phyloP scores from a whole-genome alignment of 768 basidiomycete species.

The Rhizopogon sp. region DNA sequence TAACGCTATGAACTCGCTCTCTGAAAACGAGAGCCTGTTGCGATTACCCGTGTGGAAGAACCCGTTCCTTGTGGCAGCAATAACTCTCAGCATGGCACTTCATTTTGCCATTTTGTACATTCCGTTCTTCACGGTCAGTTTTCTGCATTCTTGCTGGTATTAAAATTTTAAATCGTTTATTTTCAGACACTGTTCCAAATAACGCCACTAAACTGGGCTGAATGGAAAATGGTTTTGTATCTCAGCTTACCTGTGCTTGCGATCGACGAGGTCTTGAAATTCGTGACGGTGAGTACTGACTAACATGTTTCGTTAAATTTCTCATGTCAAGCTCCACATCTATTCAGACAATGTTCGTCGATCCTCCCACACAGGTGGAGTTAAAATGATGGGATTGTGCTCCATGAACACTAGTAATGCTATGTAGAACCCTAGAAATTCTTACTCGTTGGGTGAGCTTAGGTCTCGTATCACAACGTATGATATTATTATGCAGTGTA shows the following conservation, averaged over 20 bases:
- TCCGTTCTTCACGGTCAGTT: constrained; percentile 87
- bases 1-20: constrained; percentile 97
- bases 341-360: constrained; percentile 47
- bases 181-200: constrained; percentile 80
- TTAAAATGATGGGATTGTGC: constrained; percentile 11
- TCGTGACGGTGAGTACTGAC: constrained; percentile 55
- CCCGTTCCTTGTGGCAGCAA: constrained; percentile 84
- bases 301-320: not conserved
- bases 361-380: constrained; percentile 52
- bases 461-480: not conserved
- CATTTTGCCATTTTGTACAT: constrained; percentile 96
- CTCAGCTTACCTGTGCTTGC: constrained; percentile 85
- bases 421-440: not conserved
- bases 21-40: constrained; percentile 93
- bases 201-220: constrained; percentile 87
- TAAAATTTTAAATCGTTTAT: not conserved
- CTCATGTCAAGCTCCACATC: not conserved
- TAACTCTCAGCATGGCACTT: constrained; percentile 85
- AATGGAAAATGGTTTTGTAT: constrained; percentile 91
- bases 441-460: not conserved
- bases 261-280: constrained; percentile 90
- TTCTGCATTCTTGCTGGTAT: not conserved
- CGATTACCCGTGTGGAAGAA: constrained; percentile 93
- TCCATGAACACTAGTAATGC: too few species aligned
- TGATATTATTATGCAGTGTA: too few species aligned